These are phyloP conservation scores for Penicillium brasilianum DNA, from an alignment of 2,329 filamentous ascomycete species.

Conservation along the genomic window DNA sequence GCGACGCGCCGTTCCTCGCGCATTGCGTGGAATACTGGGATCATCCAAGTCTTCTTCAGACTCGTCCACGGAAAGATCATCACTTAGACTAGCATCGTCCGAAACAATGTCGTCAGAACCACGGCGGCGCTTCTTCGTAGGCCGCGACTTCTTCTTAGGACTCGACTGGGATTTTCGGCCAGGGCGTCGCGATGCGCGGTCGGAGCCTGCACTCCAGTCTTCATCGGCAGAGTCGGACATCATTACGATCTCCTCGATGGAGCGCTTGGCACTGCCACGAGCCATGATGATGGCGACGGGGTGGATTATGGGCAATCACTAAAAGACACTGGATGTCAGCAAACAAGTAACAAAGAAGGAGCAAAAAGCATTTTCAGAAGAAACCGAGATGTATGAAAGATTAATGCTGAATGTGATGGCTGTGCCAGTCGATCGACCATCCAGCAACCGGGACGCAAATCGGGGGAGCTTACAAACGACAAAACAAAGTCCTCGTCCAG, in stretches of 20 bases:
- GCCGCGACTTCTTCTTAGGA: slow-evolving; percentile 39
- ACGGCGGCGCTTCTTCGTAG: slow-evolving; percentile 46
- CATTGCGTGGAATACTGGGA: slow-evolving; percentile 56
- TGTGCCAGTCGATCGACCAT: background rate
- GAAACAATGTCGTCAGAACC: slow-evolving; percentile 54
- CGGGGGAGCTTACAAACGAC: slow-evolving; percentile 20
- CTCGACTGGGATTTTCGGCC: slow-evolving; percentile 38
- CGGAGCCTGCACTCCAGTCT: slow-evolving; percentile 49
- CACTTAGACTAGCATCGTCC: slow-evolving; percentile 42
- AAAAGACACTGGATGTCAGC: slow-evolving; percentile 15
- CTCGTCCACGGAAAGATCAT: slow-evolving; percentile 51
- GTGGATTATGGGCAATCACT: slow-evolving; percentile 14
- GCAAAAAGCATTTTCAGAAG: background rate
- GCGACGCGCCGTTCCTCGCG: slow-evolving; percentile 62
- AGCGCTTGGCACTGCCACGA: slow-evolving; percentile 45
- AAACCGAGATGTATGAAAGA: background rate
- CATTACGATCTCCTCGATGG: slow-evolving; percentile 49
- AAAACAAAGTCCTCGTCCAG: slow-evolving; percentile 16
- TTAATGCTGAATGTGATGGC: background rate
- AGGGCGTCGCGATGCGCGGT: slow-evolving; percentile 34
- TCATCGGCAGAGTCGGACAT: slow-evolving; percentile 53
- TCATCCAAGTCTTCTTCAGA: slow-evolving; percentile 50
- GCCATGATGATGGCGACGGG: slow-evolving; percentile 31
- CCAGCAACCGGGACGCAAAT: slow-evolving; percentile 6
- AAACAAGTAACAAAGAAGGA: background rate